A percentile compares a stretch with the other conserved stretches of the same genome.
These are phyloP conservation scores for Boletus mariae DNA, from an alignment of 1,284 basidiomycete species.

Conservation along the genomic window DNA sequence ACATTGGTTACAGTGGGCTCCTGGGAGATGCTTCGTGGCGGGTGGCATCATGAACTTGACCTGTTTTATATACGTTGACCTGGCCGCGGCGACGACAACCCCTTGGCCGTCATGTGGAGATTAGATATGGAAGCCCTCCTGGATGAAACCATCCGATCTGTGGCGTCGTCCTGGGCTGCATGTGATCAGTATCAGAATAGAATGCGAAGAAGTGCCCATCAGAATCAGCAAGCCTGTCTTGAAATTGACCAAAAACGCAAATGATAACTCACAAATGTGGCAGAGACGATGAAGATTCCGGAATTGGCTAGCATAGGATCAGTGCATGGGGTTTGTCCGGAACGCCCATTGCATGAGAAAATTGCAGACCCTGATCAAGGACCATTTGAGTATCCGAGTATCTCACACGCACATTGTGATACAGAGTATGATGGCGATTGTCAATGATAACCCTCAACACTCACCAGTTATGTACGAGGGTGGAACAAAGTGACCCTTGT, in stretches of 20 bases:
- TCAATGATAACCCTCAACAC: neutral
- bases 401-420: neutral
- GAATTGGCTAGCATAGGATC: too few species aligned
- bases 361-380: neutral
- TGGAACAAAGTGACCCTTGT: neutral
- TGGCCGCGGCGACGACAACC: neutral
- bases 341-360: neutral
- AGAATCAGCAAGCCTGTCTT: neutral
- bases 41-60: too few species aligned
- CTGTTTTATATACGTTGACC: neutral
- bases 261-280: neutral
- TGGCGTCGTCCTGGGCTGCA: neutral
- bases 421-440: too few species aligned
- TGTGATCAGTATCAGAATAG: neutral
- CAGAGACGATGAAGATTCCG: too few species aligned
- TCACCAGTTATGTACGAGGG: too few species aligned
- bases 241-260: neutral
- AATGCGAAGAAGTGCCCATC: neutral
- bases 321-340: neutral
- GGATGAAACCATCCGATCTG: neutral
- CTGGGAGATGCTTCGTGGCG: neutral
- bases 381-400: neutral
- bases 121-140: neutral
- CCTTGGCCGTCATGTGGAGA: neutral
- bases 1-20: neutral